phyloP scores from a whole-genome alignment of 1,284 basidiomycete genomes.

The Fomitopsis pinicola region DNA sequence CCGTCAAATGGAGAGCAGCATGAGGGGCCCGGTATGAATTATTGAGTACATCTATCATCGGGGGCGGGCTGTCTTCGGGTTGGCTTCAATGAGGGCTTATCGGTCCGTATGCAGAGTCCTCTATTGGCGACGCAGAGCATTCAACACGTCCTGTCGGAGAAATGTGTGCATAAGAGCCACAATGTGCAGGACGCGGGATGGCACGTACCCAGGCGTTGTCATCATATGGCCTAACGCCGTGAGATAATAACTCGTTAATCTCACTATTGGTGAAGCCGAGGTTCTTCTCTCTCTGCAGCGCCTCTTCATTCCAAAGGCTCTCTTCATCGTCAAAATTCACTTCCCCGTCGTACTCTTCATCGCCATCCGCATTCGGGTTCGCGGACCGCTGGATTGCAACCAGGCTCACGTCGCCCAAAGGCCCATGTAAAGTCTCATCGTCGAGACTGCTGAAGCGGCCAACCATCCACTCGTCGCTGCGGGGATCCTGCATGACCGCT shows the following conservation, averaged over 20 bases:
- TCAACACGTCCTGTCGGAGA: not conserved
- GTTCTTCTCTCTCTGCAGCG: constrained; percentile 20
- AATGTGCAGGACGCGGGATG: no score
- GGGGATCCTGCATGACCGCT: not conserved
- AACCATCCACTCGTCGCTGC: not conserved
- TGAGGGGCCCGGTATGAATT: no score
- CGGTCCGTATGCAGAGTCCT: not conserved
- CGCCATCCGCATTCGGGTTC: not conserved
- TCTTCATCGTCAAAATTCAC: constrained; percentile 4
- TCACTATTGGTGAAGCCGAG: constrained; percentile 34
- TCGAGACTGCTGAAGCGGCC: not conserved
- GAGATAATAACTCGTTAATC: constrained; percentile 31
- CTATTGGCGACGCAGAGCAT: not conserved
- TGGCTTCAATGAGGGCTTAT: not conserved
- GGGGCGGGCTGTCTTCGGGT: no score
- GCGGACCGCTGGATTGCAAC: not conserved
- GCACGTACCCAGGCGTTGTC: constrained; percentile 36
- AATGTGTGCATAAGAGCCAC: not conserved
- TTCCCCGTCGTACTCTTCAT: not conserved
- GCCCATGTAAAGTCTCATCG: not conserved
- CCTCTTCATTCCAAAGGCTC: not conserved
- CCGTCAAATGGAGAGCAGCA: no score
- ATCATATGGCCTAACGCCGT: constrained; percentile 44
- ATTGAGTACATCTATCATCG: no score
- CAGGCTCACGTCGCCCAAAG: not conserved